A percentile compares a stretch with the other conserved stretches of the same genome.
Conservation (phyloP, 495 filamentous ascomycete species). For the Xanthoparmelia taractica region DNA sequence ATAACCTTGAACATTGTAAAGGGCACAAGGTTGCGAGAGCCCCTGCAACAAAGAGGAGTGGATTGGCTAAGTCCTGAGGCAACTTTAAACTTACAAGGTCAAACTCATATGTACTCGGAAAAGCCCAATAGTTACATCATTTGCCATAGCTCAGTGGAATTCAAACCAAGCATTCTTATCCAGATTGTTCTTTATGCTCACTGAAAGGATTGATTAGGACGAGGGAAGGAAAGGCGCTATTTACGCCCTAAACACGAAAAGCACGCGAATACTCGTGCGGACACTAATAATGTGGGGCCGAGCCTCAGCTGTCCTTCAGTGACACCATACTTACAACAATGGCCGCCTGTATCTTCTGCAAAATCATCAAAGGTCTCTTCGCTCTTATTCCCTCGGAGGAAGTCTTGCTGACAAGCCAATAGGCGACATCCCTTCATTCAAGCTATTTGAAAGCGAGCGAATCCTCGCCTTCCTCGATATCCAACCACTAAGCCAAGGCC, state of each 20-base stretch:
- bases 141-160: background rate
- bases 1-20: background rate
- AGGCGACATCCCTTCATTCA: slow-evolving; percentile 94
- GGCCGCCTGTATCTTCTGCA: slow-evolving; percentile 91
- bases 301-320: too few species aligned
- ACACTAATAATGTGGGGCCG: too few species aligned
- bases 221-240: background rate
- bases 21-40: background rate
- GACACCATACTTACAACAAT: slow-evolving; percentile 14
- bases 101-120: background rate
- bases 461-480: slow-evolving; percentile 97
- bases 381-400: background rate
- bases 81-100: background rate
- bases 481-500: slow-evolving; percentile 73
- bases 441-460: slow-evolving; percentile 88
- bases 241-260: background rate
- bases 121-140: background rate
- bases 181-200: too few species aligned
- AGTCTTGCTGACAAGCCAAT: slow-evolving; percentile 19
- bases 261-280: background rate
- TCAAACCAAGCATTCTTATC: background rate
- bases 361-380: slow-evolving; percentile 78
- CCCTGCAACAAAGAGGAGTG: background rate
- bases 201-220: background rate
- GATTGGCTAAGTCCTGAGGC: background rate